Conservation (phyloP, 176 grass and related monocot genomes). For the Triticum urartu region DNA sequence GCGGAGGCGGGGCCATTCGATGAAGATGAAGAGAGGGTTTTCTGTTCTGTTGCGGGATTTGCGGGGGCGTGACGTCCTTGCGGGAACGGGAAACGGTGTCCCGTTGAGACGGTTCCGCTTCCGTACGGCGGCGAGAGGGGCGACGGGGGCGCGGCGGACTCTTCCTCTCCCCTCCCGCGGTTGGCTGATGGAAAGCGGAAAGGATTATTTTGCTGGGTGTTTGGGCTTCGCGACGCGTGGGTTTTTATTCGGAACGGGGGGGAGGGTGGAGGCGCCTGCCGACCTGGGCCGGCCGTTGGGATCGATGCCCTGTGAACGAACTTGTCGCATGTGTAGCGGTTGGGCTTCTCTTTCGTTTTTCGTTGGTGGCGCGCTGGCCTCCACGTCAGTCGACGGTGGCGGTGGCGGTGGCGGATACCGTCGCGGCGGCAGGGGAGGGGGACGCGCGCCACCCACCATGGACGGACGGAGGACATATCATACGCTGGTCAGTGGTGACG, state of each 20-base stretch:
- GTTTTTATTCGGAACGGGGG: background rate
- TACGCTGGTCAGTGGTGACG: background rate
- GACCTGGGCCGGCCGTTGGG: background rate
- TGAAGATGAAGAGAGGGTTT: background rate
- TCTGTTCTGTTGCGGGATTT: background rate
- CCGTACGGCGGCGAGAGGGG: background rate
- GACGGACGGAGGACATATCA: background rate
- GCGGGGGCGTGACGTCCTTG: background rate
- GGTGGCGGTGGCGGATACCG: background rate
- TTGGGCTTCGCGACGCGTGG: background rate
- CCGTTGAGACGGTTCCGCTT: background rate
- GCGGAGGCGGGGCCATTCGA: conserved; percentile 7
- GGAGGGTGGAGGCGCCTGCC: background rate
- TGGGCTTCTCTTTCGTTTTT: background rate
- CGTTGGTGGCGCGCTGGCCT: background rate
- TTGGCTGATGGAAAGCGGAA: background rate
- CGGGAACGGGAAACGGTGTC: background rate
- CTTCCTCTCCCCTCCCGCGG: background rate
- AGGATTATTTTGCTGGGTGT: background rate
- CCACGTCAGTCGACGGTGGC: background rate
- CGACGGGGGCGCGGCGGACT: background rate
- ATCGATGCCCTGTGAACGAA: background rate
- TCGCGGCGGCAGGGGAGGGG: background rate
- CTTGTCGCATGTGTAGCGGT: background rate
- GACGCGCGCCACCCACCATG: background rate